Evolutionary conservation across 176 grass and related monocot species (phyloP), one percentile per base, ranked within the genome.

Genomic region (Hyparrhenia diplandra): DNA sequence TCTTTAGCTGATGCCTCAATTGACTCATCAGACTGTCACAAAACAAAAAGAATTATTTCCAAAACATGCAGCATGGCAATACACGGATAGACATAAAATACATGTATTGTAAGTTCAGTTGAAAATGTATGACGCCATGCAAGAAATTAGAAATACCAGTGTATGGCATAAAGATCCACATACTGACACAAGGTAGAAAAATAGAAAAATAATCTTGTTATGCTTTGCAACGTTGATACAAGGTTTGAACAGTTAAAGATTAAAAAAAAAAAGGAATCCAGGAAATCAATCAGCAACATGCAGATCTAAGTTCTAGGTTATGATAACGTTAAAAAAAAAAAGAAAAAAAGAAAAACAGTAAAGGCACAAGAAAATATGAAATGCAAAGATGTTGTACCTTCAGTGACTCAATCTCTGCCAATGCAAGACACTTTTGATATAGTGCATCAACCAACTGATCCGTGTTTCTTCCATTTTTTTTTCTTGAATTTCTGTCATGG

Each of bases 401-500:
- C 34, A 79, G 58, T 28, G 82, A 86, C 73, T 98, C 86, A 67
- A 82, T 87, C 73, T 98, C 92, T 76, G 84, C 88, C 79, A 98
- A 83, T 78, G 96, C 92, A 74, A 98, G 57, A 55, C 96, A 90
- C 65, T 98, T 98, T 71, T 98, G 96, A 70, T 91, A 98, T 65
- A 98, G 79, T 71, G 96, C 96, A 87, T 98, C 90, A 2, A 79
- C 92, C 74, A 95, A 78, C 57, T 95, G 96, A 85, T 98, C 88
- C 92, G 78, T 36, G 84, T 89, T 67, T 77, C 82, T 84, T 98
- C 92, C 88, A 93, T 91, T 67, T 90, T 91, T n/a, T n/a, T 77
- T 93, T 98, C 88, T 91, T 98, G 49, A 83, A 81, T 90, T 95
- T 94, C 96, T 95, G 73, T 28, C 73, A 32, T 32, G 31, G 31